Evolutionary conservation across 257 asterid genomes (phyloP).

Genomic region (Nyctanthes arbortristis): DNA sequence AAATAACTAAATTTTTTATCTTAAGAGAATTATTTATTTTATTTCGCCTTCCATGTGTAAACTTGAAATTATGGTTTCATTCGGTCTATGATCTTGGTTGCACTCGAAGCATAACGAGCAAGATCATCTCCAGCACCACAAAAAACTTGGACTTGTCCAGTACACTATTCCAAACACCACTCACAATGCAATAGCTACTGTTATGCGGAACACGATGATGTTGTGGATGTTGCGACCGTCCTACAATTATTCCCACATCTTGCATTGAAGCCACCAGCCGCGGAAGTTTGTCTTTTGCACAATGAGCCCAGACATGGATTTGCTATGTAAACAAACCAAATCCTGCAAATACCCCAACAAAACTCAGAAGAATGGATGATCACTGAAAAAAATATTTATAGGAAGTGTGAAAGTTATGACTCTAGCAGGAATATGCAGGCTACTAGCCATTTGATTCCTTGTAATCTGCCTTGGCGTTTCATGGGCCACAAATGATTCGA

Average conservation of each 20-base stretch:
- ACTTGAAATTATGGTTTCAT: no score
- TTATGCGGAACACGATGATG: slow-evolving; percentile 81
- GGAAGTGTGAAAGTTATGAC: slow-evolving; percentile 16
- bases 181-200: slow-evolving; percentile 81
- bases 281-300: slow-evolving; percentile 46
- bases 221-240: slow-evolving; percentile 58
- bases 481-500: slow-evolving; percentile 40
- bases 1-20: no score
- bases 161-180: slow-evolving; percentile 70
- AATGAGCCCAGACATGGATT: slow-evolving; percentile 47
- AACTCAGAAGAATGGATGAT: slow-evolving; percentile 27
- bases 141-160: slow-evolving; percentile 56
- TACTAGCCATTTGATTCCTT: slow-evolving; percentile 26
- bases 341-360: slow-evolving; percentile 35
- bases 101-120: slow-evolving; percentile 59
- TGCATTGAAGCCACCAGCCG: slow-evolving; percentile 63
- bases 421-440: slow-evolving; percentile 31
- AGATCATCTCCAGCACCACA: slow-evolving; percentile 58
- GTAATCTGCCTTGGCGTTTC: slow-evolving; percentile 30
- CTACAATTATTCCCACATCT: slow-evolving; percentile 63
- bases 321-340: slow-evolving; percentile 73
- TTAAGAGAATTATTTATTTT: no score
- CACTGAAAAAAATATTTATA: neutral
- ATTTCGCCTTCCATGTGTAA: no score
- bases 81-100: slow-evolving; percentile 73